Evolutionary conservation across 2,329 filamentous ascomycete species (phyloP).

Genomic region (Trichothecium sympodiale): DNA sequence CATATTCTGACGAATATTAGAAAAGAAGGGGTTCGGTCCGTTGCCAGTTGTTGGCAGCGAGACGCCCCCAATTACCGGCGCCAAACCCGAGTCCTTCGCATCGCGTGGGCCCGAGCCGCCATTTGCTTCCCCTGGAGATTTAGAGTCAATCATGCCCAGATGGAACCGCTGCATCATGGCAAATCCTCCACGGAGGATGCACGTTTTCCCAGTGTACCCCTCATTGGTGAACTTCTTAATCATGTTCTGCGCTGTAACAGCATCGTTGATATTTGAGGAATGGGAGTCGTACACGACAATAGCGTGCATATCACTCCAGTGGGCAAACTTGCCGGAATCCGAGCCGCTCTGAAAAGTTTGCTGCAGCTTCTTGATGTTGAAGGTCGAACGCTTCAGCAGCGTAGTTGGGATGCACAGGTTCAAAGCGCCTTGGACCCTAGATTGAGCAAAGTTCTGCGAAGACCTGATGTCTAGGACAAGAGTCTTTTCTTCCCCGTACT

Average conservation of each 20-base stretch:
- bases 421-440: slow-evolving; percentile 68
- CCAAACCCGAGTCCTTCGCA: slow-evolving; percentile 30
- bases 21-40: slow-evolving; percentile 80
- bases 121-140: slow-evolving; percentile 21
- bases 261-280: slow-evolving; percentile 71
- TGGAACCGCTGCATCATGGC: slow-evolving; percentile 57
- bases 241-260: slow-evolving; percentile 69
- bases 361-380: slow-evolving; percentile 76
- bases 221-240: slow-evolving; percentile 87
- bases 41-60: slow-evolving; percentile 61
- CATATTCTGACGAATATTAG: slow-evolving; percentile 93
- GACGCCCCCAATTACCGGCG: slow-evolving; percentile 80
- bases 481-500: slow-evolving; percentile 27
- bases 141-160: slow-evolving; percentile 50
- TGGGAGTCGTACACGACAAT: slow-evolving; percentile 82
- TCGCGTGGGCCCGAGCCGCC: slow-evolving; percentile 32
- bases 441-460: slow-evolving; percentile 66
- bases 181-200: slow-evolving; percentile 76
- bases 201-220: slow-evolving; percentile 63
- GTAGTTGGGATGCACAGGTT: slow-evolving; percentile 95
- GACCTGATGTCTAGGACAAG: slow-evolving; percentile 80
- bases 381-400: slow-evolving; percentile 79
- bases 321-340: slow-evolving; percentile 61
- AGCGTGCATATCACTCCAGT: slow-evolving; percentile 62
- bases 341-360: slow-evolving; percentile 69